Evolutionary conservation across 768 basidiomycete genomes (phyloP), one percentile per base, ranked within the genome.

Genomic region (Hebeloma cylindrosporum): DNA sequence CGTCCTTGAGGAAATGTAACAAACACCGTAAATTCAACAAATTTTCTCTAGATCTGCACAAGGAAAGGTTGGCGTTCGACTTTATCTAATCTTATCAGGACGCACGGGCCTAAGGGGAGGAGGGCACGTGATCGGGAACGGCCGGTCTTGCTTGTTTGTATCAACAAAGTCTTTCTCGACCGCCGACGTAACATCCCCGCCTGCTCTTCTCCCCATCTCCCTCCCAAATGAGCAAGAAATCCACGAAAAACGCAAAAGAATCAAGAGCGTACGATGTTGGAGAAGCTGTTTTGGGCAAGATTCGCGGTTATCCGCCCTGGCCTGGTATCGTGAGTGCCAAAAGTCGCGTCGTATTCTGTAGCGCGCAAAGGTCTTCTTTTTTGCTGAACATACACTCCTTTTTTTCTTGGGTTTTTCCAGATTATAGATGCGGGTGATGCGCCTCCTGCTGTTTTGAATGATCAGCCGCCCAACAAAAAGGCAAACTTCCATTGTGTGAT

Each of bases 261-360:
- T 53, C 63, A 20, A 69, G 72, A 9, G 70, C 71, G 34, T 95
- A 88, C 64, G 74, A 76, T 17, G 61, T 77, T 43, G 83, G 87
- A 66, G 93, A 98, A 60, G 73, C 93, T 55, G 92, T 98, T 28
- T 80, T 97, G 49, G 93, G 80, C 18, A 94, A 95, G 73, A 71
- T 99, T 62, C 90, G 89, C 70, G 96, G 95, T 7, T 97, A 75
- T 70, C 93, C 96, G 2, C 77, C 88, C 3, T 99, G 96, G 96
- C 96, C 93, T 43, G 91, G 83, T 63, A 87, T 89, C 73, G 95
- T 95, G 62, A 68, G 89, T 79, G 40, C 46, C 8, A 17, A 35
- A 45, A 45, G 49, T 40, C 47, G 40, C 46, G 47, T 52, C 53
- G 49, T 31, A 54, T 37, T 52, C 30, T 8, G 40, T 16, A 16